Evolutionary conservation across 2,329 filamentous ascomycete species (phyloP), one percentile per base, ranked within the genome.

Genomic region (Cordyceps farinosa): DNA sequence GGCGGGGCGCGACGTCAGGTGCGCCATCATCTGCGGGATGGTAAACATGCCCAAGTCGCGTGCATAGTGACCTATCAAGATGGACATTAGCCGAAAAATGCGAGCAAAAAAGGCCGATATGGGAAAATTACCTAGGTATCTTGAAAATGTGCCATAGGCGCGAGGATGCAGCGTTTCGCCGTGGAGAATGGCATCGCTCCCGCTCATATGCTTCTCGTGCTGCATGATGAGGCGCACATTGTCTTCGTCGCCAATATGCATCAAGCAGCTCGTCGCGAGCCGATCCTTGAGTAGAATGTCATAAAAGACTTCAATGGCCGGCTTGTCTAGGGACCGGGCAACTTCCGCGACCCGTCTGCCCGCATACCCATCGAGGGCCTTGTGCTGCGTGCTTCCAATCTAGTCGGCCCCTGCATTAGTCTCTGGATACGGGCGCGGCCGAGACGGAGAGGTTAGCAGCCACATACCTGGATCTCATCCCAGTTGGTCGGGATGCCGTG

Each of bases 401-500:
- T 68, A 22, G 11, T 17, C 7, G 1, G 5, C 4, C 10, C 6
- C 3, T 48, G 15, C 5, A 42, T 59, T 5, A 59, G 56, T 10
- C 3, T 42, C 10, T 40, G 9, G 10, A 40, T 15, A 40, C 13
- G 3, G 5, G 13, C 4, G 5, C 38, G 38, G 38, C 2, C 38
- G 38, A 15, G 22, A 22, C 22, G 22, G 22, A 22, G 22, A 40
- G 3, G 15, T 40, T 13, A 40, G 38, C 7, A 40, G 15, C 7
- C 5, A 7, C 61, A n/a, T 42, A 68, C 67, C 55, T 70, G 68
- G 34, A 70, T 70, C 44, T 69, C 68, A 15, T 69, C 68, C 68
- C 68, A 70, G 52, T 69, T 70, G 9, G 68, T 70, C 6, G 68
- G 68, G 36, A 70, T 70, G n/a, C 68, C 68, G n/a, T 70, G 68